phyloP scores from a whole-genome alignment of 2,329 filamentous ascomycete genomes.

The Penicillium sp. region DNA sequence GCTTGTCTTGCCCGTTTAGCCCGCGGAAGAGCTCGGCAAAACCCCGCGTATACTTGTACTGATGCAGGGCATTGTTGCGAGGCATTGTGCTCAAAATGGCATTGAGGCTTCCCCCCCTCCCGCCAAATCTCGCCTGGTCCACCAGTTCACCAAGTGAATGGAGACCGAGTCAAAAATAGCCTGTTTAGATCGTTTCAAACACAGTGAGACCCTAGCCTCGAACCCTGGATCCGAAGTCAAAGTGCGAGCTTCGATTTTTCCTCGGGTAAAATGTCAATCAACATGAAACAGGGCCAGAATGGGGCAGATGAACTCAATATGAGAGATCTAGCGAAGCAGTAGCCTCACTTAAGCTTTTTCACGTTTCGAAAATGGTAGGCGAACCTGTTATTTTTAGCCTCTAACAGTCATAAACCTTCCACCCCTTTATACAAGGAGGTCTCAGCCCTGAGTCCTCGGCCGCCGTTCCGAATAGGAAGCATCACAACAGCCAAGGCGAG shows the following conservation, averaged over 20 bases:
- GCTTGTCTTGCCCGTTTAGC: background rate
- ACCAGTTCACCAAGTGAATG: background rate
- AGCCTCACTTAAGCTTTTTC: background rate
- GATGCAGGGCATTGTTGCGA: background rate
- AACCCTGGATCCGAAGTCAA: background rate
- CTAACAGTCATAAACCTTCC: background rate
- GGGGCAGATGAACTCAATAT: background rate
- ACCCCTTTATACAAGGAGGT: background rate
- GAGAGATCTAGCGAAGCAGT: background rate
- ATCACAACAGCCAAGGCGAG: background rate
- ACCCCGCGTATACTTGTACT: too few species aligned
- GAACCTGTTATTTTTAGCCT: background rate
- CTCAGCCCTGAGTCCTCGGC: background rate
- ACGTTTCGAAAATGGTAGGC: background rate
- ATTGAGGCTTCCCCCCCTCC: background rate
- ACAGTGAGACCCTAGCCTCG: background rate
- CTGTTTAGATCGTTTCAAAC: background rate
- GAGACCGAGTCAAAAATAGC: background rate
- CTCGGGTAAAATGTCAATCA: background rate
- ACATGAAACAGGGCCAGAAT: conserved; percentile 1
- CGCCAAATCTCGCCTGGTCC: background rate
- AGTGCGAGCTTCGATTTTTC: background rate
- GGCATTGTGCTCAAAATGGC: background rate
- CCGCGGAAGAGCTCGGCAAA: background rate
- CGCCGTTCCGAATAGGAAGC: background rate